Conservation (phyloP, 805 yeast genomes). For the Ogataea wickerhamii region DNA sequence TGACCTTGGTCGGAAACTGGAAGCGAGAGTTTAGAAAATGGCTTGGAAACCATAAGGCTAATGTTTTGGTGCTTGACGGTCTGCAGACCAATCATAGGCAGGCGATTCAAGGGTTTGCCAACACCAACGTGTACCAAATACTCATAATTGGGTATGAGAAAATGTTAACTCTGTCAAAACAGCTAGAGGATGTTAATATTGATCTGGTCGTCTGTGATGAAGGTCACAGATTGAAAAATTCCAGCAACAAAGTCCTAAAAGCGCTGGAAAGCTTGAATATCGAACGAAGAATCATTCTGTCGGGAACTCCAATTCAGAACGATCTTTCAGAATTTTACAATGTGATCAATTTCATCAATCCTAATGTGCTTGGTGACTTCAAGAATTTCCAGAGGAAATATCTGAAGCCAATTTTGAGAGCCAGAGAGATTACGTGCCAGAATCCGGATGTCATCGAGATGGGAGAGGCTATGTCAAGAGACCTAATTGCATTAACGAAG, state of each 20-base stretch:
- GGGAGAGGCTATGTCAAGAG: constrained; percentile 64
- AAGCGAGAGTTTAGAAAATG: constrained; percentile 83
- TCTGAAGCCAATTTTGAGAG: constrained; percentile 65
- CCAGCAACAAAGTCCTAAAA: constrained; percentile 66
- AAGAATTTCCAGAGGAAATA: constrained; percentile 55
- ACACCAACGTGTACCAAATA: constrained; percentile 73
- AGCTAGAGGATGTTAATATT: constrained; percentile 42
- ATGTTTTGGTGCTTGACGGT: constrained; percentile 58
- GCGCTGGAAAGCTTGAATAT: constrained; percentile 55
- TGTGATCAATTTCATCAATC: constrained; percentile 78
- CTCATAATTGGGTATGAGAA: constrained; percentile 87
- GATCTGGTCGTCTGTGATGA: constrained; percentile 91
- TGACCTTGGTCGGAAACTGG: constrained; percentile 86
- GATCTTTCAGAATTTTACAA: constrained; percentile 81
- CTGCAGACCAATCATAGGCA: constrained; percentile 52
- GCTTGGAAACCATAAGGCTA: constrained; percentile 64
- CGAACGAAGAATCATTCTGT: constrained; percentile 56
- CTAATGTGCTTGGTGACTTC: constrained; percentile 68
- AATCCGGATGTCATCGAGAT: constrained; percentile 43
- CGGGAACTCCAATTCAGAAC: constrained; percentile 76
- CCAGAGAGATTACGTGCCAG: constrained; percentile 63
- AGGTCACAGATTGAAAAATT: constrained; percentile 85
- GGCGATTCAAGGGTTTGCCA: constrained; percentile 57
- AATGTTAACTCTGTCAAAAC: constrained; percentile 50
- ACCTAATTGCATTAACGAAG: constrained; percentile 60